Evolutionary conservation across 2,329 filamentous ascomycete genomes (phyloP).

Genomic region (Zymoseptoria tritici): DNA sequence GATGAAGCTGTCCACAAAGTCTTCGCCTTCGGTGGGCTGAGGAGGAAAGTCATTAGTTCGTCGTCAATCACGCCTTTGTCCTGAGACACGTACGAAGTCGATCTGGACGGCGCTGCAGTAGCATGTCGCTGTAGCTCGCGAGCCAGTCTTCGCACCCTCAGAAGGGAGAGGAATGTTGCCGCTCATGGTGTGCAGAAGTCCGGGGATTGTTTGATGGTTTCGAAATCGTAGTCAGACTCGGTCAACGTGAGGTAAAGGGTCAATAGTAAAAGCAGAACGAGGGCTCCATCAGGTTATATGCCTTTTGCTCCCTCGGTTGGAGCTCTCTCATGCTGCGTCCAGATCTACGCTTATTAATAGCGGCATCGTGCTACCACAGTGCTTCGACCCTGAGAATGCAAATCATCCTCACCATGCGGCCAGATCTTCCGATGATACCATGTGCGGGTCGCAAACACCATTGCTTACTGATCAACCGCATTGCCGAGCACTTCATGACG

Average conservation of each 20-base stretch:
- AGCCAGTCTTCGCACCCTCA: constrained; percentile 11
- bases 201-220: neutral
- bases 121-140: constrained; percentile 49
- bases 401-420: neutral
- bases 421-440: neutral
- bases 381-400: neutral
- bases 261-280: neutral
- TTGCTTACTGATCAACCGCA: neutral
- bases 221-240: neutral
- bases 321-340: neutral
- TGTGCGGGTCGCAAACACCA: neutral
- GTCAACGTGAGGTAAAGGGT: neutral
- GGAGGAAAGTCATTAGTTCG: neutral
- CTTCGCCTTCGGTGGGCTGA: constrained; percentile 38
- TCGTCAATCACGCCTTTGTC: too few relatives aligned
- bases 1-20: constrained; percentile 45
- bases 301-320: neutral
- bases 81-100: constrained; percentile 36
- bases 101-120: constrained; percentile 52
- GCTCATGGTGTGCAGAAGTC: neutral
- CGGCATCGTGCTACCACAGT: neutral
- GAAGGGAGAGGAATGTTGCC: constrained; percentile 11
- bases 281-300: neutral
- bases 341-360: neutral
- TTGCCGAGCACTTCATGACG: neutral